These are phyloP conservation scores for Trypanosoma avium DNA, from an alignment of 208 protist genomes.

Conservation along the genomic window DNA sequence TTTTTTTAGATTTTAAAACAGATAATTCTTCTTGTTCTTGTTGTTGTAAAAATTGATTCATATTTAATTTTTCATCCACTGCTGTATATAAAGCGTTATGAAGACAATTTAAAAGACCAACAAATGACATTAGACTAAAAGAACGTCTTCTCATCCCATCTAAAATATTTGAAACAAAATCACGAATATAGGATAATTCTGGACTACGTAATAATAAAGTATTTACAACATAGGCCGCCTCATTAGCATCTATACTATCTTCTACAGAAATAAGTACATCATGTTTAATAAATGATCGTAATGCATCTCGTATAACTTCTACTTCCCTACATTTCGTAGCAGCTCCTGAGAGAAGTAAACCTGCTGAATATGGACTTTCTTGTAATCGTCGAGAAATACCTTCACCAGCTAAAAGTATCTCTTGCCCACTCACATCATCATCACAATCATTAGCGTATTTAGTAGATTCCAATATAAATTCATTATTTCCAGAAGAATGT, in stretches of 20 bases:
- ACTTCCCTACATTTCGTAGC: conserved; percentile 32
- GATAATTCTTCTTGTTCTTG: neutral
- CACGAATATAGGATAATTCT: conserved; percentile 27
- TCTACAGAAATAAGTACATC: conserved; percentile 52
- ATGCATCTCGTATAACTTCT: conserved; percentile 34
- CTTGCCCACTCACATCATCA: neutral
- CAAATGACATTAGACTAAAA: conserved; percentile 56
- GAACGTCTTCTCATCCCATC: conserved; percentile 45
- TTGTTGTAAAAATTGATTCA: neutral
- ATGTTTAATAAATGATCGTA: conserved; percentile 42
- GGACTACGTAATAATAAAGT: conserved; percentile 34
- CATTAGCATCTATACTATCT: conserved; percentile 18
- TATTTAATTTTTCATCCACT: conserved; percentile 19
- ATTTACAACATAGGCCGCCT: conserved; percentile 42
- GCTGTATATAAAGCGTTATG: conserved; percentile 57
- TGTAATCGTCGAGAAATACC: conserved; percentile 27
- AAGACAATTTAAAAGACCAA: conserved; percentile 68
- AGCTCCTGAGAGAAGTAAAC: conserved; percentile 37
- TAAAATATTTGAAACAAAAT: conserved; percentile 41
- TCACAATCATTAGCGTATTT: neutral
- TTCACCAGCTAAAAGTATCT: conserved; percentile 3
- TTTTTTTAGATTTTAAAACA: no score
- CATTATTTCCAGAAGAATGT: no score
- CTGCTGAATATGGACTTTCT: conserved; percentile 13
- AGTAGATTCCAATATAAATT: neutral